phyloP scores from a whole-genome alignment of 2,329 filamentous ascomycete species.

The Paraconiothyrium brasiliense region DNA sequence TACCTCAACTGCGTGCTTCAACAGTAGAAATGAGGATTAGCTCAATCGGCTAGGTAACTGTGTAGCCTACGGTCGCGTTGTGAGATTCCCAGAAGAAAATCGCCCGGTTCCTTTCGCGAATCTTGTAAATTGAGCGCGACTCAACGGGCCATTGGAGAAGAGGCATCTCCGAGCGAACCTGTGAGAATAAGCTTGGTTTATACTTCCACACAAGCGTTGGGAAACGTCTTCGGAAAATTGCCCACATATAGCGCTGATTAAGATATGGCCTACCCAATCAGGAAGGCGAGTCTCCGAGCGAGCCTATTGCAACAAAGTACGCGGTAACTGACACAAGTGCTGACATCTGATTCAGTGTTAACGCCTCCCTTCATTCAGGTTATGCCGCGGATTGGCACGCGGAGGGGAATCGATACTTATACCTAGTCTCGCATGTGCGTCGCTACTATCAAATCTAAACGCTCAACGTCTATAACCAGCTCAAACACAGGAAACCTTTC shows the following conservation, averaged over 20 bases:
- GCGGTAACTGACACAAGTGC: not conserved
- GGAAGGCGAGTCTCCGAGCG: not conserved
- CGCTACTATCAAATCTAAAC: not conserved
- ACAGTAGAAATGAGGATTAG: too few relatives aligned
- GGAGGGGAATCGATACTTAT: not conserved
- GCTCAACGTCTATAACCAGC: not conserved
- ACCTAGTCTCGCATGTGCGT: not conserved
- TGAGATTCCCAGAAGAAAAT: too few relatives aligned
- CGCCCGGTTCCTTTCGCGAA: too few relatives aligned
- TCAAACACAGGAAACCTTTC: not conserved
- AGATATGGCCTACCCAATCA: not conserved
- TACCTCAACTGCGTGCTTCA: too few relatives aligned
- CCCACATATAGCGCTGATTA: not conserved
- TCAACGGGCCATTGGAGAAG: not conserved
- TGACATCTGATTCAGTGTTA: not conserved
- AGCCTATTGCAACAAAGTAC: not conserved
- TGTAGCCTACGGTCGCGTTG: too few relatives aligned
- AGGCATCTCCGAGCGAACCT: not conserved
- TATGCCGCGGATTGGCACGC: not conserved
- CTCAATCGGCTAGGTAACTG: too few relatives aligned
- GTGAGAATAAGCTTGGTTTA: not conserved
- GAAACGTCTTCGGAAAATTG: too few relatives aligned
- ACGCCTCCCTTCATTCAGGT: not conserved
- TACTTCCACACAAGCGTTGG: not conserved
- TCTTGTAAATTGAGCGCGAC: too few relatives aligned